Percentiles rank a stretch among this genome's conserved stretches.
Evolutionary conservation across 1,284 basidiomycete species (phyloP).

Genomic region (Malassezia yamatoensis): DNA sequence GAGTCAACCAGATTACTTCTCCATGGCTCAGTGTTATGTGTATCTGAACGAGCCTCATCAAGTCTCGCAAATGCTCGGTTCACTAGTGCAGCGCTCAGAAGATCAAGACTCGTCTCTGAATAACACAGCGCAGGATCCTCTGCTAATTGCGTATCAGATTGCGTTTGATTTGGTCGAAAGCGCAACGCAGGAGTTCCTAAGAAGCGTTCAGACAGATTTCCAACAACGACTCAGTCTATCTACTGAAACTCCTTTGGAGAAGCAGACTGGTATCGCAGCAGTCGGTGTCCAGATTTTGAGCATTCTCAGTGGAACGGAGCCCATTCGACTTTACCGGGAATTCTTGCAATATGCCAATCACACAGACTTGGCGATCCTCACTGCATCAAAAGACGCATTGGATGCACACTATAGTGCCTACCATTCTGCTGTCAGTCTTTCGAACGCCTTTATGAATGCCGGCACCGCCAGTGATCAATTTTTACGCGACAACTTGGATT

Average conservation of each 20-base stretch:
- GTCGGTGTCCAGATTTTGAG: conserved; percentile 30
- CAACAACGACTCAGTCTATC: conserved; percentile 8
- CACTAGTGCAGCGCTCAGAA: conserved; percentile 36
- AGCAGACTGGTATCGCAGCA: conserved; percentile 15
- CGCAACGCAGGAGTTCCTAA: conserved; percentile 48
- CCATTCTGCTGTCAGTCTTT: conserved; percentile 46
- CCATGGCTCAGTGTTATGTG: conserved; percentile 47
- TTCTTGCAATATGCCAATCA: conserved; percentile 44
- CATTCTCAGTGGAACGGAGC: conserved; percentile 44
- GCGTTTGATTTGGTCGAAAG: conserved; percentile 47
- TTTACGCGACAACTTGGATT: conserved; percentile 47
- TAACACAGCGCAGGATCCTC: conserved; percentile 37
- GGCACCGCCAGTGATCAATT: conserved; percentile 48
- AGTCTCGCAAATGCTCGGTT: conserved; percentile 34
- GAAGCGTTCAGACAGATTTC: conserved; percentile 33
- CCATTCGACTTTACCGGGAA: conserved; percentile 45
- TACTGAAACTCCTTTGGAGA: conserved; percentile 13
- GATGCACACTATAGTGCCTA: conserved; percentile 46
- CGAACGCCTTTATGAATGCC: conserved; percentile 47
- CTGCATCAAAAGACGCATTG: conserved; percentile 42
- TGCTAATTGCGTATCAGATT: conserved; percentile 44
- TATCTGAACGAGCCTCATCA: conserved; percentile 41
- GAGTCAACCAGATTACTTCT: conserved; percentile 42
- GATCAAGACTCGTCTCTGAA: conserved; percentile 24
- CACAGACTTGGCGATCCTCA: conserved; percentile 44